Conservation (phyloP, 164 flowering plant genomes). For the Berberis thunbergii region DNA sequence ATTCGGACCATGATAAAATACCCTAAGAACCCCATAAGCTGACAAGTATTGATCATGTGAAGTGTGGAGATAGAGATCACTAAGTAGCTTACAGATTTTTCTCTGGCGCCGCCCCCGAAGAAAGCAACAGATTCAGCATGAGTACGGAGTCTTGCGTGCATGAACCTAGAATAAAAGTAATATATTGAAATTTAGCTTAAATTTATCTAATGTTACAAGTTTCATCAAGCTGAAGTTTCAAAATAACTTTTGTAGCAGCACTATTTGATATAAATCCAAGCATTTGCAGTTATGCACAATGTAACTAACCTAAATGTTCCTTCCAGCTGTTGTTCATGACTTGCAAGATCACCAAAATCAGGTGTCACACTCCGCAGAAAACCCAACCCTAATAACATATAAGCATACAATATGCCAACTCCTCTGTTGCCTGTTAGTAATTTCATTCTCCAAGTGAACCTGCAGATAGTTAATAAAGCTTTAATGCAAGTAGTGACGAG, state of each 20-base stretch:
- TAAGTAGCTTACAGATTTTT: slow-evolving; percentile 65
- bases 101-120: slow-evolving; percentile 97
- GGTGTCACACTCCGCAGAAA: slow-evolving; percentile 85
- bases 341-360: slow-evolving; percentile 85
- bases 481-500: neutral
- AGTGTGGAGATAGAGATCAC: no score
- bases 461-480: slow-evolving; percentile 12
- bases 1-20: neutral
- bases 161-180: slow-evolving; percentile 43
- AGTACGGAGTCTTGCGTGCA: slow-evolving; percentile 86
- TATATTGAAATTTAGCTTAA: neutral
- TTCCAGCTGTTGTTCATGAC: slow-evolving; percentile 88
- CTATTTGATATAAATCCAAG: slow-evolving; percentile 10
- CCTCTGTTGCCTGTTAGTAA: slow-evolving; percentile 83
- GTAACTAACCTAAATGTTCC: slow-evolving; percentile 79
- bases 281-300: neutral
- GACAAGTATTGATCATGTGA: no score
- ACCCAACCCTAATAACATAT: slow-evolving; percentile 94
- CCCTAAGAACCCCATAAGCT: neutral
- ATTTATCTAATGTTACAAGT: neutral
- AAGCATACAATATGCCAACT: slow-evolving; percentile 79
- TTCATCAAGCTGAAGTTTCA: neutral
- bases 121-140: slow-evolving; percentile 99
- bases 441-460: slow-evolving; percentile 99
- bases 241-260: neutral